Evolutionary conservation across 2,329 filamentous ascomycete genomes (phyloP).

Genomic region (Stachybotrys echinatus): DNA sequence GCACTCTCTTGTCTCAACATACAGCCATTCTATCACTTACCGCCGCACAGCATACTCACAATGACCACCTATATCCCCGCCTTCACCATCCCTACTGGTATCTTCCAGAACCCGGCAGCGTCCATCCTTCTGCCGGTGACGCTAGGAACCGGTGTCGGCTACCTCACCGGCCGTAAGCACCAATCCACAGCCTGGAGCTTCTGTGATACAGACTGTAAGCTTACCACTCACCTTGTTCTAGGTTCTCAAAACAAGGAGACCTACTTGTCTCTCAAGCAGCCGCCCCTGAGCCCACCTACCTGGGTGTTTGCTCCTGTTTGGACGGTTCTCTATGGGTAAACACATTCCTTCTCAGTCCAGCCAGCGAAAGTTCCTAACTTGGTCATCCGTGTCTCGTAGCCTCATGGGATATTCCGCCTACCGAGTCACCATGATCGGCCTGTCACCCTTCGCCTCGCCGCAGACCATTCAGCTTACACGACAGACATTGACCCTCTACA

Average conservation of each 20-base stretch:
- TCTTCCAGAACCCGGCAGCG: slow-evolving; percentile 67
- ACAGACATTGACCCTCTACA: slow-evolving; percentile 74
- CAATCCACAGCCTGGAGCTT: slow-evolving; percentile 1
- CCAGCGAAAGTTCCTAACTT: neutral
- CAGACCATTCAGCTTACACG: slow-evolving; percentile 54
- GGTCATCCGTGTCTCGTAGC: slow-evolving; percentile 13
- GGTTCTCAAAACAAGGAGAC: slow-evolving; percentile 53
- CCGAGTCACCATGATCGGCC: slow-evolving; percentile 62
- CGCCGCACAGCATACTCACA: slow-evolving; percentile 14
- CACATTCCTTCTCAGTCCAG: slow-evolving; percentile 4
- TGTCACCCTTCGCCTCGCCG: slow-evolving; percentile 49
- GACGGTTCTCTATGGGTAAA: slow-evolving; percentile 58
- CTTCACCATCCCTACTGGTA: slow-evolving; percentile 64
- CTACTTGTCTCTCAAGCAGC: slow-evolving; percentile 64
- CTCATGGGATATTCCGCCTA: slow-evolving; percentile 88
- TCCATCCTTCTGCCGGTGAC: slow-evolving; percentile 73
- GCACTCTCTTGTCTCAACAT: neutral
- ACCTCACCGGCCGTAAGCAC: slow-evolving; percentile 56
- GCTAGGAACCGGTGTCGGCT: slow-evolving; percentile 70
- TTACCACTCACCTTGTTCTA: slow-evolving; percentile 18
- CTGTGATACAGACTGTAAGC: slow-evolving; percentile 3
- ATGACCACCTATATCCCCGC: slow-evolving; percentile 82
- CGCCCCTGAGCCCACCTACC: slow-evolving; percentile 55
- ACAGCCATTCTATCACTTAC: neutral
- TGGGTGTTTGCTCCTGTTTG: slow-evolving; percentile 60